Evolutionary conservation across 140 eudicot genomes (phyloP).

Genomic region (Anethum foeniculum): DNA sequence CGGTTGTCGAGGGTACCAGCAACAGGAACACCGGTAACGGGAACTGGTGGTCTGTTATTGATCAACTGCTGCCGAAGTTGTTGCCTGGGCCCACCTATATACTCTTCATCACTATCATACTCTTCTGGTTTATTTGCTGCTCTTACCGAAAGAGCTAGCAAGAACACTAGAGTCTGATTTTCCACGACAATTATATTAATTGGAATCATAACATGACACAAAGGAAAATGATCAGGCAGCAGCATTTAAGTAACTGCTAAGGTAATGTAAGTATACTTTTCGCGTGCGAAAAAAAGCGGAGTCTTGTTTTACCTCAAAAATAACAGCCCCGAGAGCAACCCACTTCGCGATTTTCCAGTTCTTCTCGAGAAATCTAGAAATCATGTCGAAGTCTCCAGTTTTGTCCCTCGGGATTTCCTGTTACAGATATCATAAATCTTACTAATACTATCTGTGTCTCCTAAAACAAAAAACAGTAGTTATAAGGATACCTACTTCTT

Average conservation of each 20-base stretch:
- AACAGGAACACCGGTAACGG: constrained; percentile 65
- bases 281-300: neutral
- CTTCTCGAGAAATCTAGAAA: constrained; percentile 56
- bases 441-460: constrained; percentile 9
- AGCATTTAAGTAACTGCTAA: neutral
- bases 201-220: neutral
- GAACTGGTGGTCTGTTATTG: constrained; percentile 42
- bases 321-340: constrained; percentile 90
- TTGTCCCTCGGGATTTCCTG: constrained; percentile 89
- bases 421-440: constrained; percentile 6
- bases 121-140: constrained; percentile 79
- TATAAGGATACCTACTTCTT: constrained; percentile 41
- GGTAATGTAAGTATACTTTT: neutral
- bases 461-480: neutral
- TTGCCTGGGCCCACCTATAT: constrained; percentile 74
- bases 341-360: constrained; percentile 77
- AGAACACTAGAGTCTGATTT: constrained; percentile 72
- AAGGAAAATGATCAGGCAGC: constrained; percentile 1
- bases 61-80: constrained; percentile 74
- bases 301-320: constrained; percentile 55
- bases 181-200: constrained; percentile 8
- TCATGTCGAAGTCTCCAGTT: constrained; percentile 71
- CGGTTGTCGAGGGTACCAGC: constrained; percentile 60
- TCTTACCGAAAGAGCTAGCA: constrained; percentile 73
- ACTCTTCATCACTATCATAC: constrained; percentile 93